Evolutionary conservation across 768 basidiomycete species (phyloP).

Genomic region (Stropharia rugosoannulata): DNA sequence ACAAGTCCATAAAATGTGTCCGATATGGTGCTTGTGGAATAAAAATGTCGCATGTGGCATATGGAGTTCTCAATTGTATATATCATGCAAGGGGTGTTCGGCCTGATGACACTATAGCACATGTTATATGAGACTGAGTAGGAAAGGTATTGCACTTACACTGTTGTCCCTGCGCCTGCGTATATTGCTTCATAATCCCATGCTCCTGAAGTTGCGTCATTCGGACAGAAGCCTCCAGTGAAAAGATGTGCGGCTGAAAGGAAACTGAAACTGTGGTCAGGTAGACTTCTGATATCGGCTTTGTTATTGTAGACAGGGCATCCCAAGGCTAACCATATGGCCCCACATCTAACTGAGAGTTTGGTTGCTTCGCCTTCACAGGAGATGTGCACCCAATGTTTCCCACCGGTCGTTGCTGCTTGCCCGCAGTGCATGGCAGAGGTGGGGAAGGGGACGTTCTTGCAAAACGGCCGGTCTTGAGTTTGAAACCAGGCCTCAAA

Average conservation of each 20-base stretch:
- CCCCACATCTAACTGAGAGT: background rate
- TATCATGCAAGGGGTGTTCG: background rate
- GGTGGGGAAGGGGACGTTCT: background rate
- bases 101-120: background rate
- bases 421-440: background rate
- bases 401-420: background rate
- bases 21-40: background rate
- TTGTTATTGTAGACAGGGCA: background rate
- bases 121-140: background rate
- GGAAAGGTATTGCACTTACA: background rate
- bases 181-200: constrained; percentile 4
- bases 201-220: background rate
- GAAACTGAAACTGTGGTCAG: background rate
- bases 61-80: constrained; percentile 1
- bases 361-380: background rate
- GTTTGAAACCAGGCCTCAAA: constrained; percentile 1
- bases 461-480: constrained; percentile 4
- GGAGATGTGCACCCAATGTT: background rate
- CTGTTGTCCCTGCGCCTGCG: background rate
- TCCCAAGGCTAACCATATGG: background rate
- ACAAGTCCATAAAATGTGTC: constrained; percentile 1
- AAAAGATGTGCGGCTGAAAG: background rate
- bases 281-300: background rate
- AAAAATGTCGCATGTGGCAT: background rate
- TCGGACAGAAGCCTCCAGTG: background rate